These are phyloP conservation scores for Pythium dissotocum DNA, from an alignment of 352 stramenopile species.

Conservation along the genomic window DNA sequence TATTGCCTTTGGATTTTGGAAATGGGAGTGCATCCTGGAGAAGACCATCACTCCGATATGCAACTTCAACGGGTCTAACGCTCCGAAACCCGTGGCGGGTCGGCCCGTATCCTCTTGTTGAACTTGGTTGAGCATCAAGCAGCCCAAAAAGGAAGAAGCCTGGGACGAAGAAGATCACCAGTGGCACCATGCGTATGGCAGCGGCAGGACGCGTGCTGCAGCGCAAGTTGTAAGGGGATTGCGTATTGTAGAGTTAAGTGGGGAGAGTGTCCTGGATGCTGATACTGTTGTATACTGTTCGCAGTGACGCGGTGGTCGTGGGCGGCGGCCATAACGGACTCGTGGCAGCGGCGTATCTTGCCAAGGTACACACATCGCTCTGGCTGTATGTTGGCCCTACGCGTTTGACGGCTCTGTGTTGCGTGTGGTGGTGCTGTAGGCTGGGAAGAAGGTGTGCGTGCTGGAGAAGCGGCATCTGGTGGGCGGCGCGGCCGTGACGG, in stretches of 20 bases:
- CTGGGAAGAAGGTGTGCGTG: constrained; percentile 85
- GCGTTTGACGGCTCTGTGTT: too few species aligned
- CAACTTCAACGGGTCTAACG: constrained; percentile 27
- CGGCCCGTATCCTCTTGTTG: constrained; percentile 22
- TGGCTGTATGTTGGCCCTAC: too few species aligned
- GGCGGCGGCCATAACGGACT: constrained; percentile 90
- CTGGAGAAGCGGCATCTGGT: constrained; percentile 88
- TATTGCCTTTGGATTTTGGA: constrained; percentile 4
- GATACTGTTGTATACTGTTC: neutral
- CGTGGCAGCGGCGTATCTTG: constrained; percentile 87
- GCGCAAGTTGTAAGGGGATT: constrained; percentile 19
- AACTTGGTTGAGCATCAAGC: constrained; percentile 21
- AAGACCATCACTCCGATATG: constrained; percentile 23
- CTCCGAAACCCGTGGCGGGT: constrained; percentile 12
- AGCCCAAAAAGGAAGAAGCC: neutral
- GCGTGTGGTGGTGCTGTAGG: constrained; percentile 23
- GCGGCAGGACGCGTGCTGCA: constrained; percentile 15
- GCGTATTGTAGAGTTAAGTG: neutral
- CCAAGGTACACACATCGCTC: constrained; percentile 44
- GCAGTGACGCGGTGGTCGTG: constrained; percentile 87
- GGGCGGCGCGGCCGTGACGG: constrained; percentile 87
- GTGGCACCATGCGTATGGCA: constrained; percentile 4
- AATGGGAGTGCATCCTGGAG: neutral
- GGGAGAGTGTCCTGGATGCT: neutral
- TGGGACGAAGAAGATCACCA: neutral